phyloP scores from a whole-genome alignment of 2,329 filamentous ascomycete genomes.

The Ascochyta fabae region DNA sequence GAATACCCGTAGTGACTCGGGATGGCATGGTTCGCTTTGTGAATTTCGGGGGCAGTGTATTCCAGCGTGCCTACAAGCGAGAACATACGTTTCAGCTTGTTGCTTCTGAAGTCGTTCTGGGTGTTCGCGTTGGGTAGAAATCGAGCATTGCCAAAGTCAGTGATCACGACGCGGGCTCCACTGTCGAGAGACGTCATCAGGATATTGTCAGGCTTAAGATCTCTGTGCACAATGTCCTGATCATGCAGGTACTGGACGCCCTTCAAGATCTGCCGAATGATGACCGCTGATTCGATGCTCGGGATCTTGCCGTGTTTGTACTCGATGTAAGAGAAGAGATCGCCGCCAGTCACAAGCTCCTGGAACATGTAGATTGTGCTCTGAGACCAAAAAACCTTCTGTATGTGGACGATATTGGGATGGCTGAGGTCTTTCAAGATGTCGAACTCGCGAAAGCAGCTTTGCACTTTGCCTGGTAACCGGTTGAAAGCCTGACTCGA shows the following conservation, averaged over 20 bases:
- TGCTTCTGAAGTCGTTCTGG: neutral
- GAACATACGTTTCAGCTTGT: conserved; percentile 55
- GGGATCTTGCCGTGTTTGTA: conserved; percentile 55
- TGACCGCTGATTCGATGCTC: conserved; percentile 60
- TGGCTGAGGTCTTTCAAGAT: conserved; percentile 62
- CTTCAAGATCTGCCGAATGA: conserved; percentile 62
- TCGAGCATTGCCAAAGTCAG: conserved; percentile 66
- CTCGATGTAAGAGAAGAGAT: conserved; percentile 66
- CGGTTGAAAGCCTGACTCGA: conserved; percentile 15
- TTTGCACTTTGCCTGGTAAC: conserved; percentile 34
- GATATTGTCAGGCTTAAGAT: conserved; percentile 70
- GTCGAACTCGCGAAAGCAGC: conserved; percentile 51
- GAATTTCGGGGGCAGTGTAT: conserved; percentile 62
- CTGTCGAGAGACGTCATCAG: conserved; percentile 62
- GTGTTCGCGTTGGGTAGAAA: conserved; percentile 35
- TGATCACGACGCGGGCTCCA: conserved; percentile 62
- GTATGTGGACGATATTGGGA: conserved; percentile 65
- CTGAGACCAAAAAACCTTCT: conserved; percentile 62
- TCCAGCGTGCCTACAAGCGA: conserved; percentile 62
- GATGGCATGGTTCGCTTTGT: conserved; percentile 37
- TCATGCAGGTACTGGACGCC: conserved; percentile 65
- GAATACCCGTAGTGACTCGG: conserved; percentile 57
- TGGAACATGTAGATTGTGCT: conserved; percentile 66
- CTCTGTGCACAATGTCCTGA: conserved; percentile 63
- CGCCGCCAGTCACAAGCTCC: conserved; percentile 65